phyloP scores from a whole-genome alignment of 164 flowering plant species.

The Magnolia kwangsiensis region DNA sequence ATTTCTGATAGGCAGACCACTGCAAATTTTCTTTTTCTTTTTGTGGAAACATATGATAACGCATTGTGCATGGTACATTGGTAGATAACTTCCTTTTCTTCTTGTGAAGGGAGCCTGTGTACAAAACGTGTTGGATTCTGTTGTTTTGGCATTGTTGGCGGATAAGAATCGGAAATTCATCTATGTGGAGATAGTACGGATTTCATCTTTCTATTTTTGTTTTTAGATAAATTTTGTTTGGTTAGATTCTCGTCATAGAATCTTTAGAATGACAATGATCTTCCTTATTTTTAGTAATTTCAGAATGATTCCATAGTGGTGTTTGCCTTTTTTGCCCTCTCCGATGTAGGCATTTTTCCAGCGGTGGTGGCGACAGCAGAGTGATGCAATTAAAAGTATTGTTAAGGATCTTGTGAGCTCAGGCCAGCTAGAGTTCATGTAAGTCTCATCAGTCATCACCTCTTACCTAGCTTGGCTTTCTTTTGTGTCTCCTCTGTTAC shows the following conservation, averaged over 20 bases:
- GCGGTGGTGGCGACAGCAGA: conserved; percentile 93
- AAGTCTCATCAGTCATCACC: conserved; percentile 2
- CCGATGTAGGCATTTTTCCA: conserved; percentile 80
- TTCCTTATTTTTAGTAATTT: background rate
- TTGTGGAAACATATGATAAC: background rate
- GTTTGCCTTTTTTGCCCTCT: background rate
- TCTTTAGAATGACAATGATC: background rate
- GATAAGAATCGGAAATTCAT: conserved; percentile 79
- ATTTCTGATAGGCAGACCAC: too few relatives aligned
- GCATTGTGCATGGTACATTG: background rate
- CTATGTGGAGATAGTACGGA: conserved; percentile 53
- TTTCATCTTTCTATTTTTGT: background rate
- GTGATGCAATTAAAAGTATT: conserved; percentile 37
- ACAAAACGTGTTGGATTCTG: conserved; percentile 84
- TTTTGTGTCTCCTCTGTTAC: background rate
- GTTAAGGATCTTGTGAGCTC: conserved; percentile 65
- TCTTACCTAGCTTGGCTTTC: too few relatives aligned
- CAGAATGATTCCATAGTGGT: background rate
- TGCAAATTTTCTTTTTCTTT: too few relatives aligned
- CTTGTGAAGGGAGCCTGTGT: conserved; percentile 56
- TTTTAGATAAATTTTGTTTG: too few relatives aligned
- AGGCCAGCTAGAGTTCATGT: conserved; percentile 93
- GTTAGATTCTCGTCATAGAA: too few relatives aligned
- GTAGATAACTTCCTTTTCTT: background rate
- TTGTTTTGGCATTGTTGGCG: conserved; percentile 63